Percentiles rank a stretch among this genome's conserved stretches.
Conservation (phyloP, 2,329 filamentous ascomycete species). For the Podosphaera xanthii region DNA sequence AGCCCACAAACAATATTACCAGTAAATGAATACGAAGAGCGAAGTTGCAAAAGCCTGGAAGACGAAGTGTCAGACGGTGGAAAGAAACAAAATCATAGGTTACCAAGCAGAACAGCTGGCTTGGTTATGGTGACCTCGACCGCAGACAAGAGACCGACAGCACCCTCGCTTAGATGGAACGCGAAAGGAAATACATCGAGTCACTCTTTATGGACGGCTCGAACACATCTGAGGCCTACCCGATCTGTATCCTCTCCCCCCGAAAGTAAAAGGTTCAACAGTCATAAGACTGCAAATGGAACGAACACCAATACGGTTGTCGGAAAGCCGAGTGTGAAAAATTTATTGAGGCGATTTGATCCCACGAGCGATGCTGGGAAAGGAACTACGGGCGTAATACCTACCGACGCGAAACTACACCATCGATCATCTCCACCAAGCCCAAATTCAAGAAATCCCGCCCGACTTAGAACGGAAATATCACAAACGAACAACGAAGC, state of each 20-base stretch:
- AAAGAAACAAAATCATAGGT: slow-evolving; percentile 23
- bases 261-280: slow-evolving; percentile 17
- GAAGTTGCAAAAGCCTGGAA: slow-evolving; percentile 7
- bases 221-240: slow-evolving; percentile 21
- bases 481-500: slow-evolving; percentile 24
- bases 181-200: slow-evolving; percentile 27
- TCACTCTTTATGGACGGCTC: slow-evolving; percentile 21
- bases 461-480: slow-evolving; percentile 26
- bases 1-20: slow-evolving; percentile 10
- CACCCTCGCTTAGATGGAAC: slow-evolving; percentile 24
- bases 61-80: slow-evolving; percentile 24
- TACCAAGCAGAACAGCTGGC: slow-evolving; percentile 11
- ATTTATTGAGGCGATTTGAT: slow-evolving; percentile 61
- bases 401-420: slow-evolving; percentile 1
- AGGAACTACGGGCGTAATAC: background rate
- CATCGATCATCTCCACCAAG: slow-evolving; percentile 9
- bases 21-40: slow-evolving; percentile 5
- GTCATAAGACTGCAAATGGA: slow-evolving; percentile 9
- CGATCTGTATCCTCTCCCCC: slow-evolving; percentile 35
- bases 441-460: slow-evolving; percentile 19
- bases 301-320: slow-evolving; percentile 9
- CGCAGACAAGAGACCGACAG: slow-evolving; percentile 20
- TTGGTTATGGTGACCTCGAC: slow-evolving; percentile 14
- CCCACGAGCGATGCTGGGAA: slow-evolving; percentile 23
- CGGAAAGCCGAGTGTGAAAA: slow-evolving; percentile 43